These are phyloP conservation scores for Halteria grandinella DNA, from an alignment of 73 alveolate genomes.

Conservation along the genomic window DNA sequence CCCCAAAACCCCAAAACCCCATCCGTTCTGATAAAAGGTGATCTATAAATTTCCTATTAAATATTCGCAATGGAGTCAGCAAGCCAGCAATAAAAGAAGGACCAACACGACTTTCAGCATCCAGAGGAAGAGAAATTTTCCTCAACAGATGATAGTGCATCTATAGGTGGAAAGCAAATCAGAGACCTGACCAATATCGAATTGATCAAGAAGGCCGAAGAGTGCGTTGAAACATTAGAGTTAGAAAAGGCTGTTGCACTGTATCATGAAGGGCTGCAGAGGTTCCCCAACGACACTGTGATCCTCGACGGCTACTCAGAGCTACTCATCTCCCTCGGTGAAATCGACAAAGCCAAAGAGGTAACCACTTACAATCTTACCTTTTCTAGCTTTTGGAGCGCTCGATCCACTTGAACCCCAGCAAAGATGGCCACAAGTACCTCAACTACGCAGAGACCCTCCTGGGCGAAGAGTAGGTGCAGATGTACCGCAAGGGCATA, in stretches of 20 bases:
- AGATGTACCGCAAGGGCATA: conserved; percentile 56
- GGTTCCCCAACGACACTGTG: conserved; percentile 48
- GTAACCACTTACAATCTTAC: not conserved
- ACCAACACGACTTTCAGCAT: not conserved
- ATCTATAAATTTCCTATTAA: no score
- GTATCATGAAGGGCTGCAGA: conserved; percentile 41
- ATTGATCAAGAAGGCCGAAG: conserved; percentile 38
- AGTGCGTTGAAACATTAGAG: conserved; percentile 15
- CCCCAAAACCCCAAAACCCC: not conserved
- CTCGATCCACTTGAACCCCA: conserved; percentile 56
- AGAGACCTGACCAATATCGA: conserved; percentile 42
- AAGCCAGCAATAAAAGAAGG: not conserved
- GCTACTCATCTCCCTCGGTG: conserved; percentile 50
- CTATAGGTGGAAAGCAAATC: not conserved
- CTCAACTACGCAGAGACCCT: conserved; percentile 64
- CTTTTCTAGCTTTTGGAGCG: conserved; percentile 40
- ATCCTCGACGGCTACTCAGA: conserved; percentile 48
- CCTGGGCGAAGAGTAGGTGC: conserved; percentile 45
- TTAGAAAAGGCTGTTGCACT: conserved; percentile 52
- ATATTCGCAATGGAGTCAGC: not conserved
- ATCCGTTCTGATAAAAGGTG: no score
- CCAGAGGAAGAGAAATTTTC: conserved; percentile 30
- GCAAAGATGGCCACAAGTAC: conserved; percentile 64
- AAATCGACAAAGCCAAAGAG: conserved; percentile 39
- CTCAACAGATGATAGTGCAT: conserved; percentile 26